Percentiles rank a stretch among this genome's conserved stretches.
Evolutionary conservation across 2,329 filamentous ascomycete species (phyloP).

Genomic region (Botrytis tulipae): DNA sequence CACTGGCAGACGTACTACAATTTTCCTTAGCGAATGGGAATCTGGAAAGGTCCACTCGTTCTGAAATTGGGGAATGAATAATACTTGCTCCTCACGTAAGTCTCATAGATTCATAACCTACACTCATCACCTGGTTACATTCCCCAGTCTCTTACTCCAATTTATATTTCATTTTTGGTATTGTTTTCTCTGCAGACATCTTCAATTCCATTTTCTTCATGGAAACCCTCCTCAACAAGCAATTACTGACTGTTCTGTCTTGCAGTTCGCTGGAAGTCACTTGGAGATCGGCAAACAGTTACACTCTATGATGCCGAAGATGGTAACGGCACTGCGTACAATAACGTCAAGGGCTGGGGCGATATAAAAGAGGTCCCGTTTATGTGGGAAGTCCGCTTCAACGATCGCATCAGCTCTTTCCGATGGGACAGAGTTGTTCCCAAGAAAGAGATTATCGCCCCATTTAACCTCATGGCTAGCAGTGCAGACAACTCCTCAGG

Average conservation of each 20-base stretch:
- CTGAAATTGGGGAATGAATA: background rate
- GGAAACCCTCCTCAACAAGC: background rate
- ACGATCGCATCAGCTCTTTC: background rate
- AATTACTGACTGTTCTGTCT: background rate
- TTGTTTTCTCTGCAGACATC: background rate
- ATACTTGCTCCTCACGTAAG: background rate
- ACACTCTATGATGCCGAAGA: background rate
- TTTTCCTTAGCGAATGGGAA: conserved; percentile 3
- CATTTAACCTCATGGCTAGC: background rate
- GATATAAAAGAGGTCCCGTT: background rate
- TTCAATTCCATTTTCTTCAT: background rate
- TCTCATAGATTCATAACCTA: background rate
- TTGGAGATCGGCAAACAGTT: background rate
- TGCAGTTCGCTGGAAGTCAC: background rate
- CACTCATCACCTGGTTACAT: background rate
- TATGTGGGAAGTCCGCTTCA: background rate
- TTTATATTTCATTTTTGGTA: background rate
- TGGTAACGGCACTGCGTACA: background rate
- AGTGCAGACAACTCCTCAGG: background rate
- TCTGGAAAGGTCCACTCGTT: background rate
- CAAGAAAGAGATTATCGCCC: background rate
- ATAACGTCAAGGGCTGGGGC: conserved; percentile 5
- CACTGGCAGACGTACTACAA: conserved; percentile 6
- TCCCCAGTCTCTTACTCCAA: background rate
- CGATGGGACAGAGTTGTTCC: background rate